These are phyloP conservation scores for Stephanodiscus triporus DNA, from an alignment of 108 stramenopile genomes.

Conservation along the genomic window DNA sequence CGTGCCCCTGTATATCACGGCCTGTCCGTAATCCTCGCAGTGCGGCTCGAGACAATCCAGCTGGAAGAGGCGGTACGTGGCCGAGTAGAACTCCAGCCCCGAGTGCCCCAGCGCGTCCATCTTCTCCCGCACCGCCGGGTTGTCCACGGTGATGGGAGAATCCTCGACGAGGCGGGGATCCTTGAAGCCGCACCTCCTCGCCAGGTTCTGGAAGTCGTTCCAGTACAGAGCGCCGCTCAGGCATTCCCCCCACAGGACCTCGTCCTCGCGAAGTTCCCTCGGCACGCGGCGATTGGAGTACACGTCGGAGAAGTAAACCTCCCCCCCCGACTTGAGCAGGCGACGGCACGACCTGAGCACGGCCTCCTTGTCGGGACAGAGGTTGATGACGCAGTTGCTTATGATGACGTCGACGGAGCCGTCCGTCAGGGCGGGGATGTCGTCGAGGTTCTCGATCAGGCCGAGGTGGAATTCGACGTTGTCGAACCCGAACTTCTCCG, in stretches of 20 bases:
- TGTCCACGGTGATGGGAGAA: constrained; percentile 87
- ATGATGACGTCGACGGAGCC: constrained; percentile 93
- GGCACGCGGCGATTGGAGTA: constrained; percentile 94
- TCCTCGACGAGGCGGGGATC: constrained; percentile 94
- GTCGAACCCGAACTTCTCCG: constrained; percentile 86
- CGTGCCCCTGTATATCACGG: constrained; percentile 96
- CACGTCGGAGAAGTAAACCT: constrained; percentile 97
- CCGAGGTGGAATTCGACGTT: constrained; percentile 94
- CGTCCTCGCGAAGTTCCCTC: constrained; percentile 65
- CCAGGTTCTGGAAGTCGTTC: constrained; percentile 93
- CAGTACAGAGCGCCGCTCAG: constrained; percentile 94
- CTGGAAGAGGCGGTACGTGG: constrained; percentile 95
- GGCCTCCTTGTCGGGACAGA: constrained; percentile 94
- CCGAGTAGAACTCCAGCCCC: constrained; percentile 89
- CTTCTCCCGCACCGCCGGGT: constrained; percentile 69
- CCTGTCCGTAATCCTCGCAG: constrained; percentile 97
- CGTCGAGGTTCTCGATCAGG: constrained; percentile 84
- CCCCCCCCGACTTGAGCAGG: constrained; percentile 92
- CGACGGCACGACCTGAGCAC: constrained; percentile 87
- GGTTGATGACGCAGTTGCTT: constrained; percentile 97
- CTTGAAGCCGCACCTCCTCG: constrained; percentile 83
- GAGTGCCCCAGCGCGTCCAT: constrained; percentile 74
- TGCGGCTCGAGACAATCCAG: constrained; percentile 87
- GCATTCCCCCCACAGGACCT: constrained; percentile 96
- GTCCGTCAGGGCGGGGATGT: constrained; percentile 70